Base-by-base conservation (phyloP, 345 rosid species). In the Alliaria petiolata region DNA sequence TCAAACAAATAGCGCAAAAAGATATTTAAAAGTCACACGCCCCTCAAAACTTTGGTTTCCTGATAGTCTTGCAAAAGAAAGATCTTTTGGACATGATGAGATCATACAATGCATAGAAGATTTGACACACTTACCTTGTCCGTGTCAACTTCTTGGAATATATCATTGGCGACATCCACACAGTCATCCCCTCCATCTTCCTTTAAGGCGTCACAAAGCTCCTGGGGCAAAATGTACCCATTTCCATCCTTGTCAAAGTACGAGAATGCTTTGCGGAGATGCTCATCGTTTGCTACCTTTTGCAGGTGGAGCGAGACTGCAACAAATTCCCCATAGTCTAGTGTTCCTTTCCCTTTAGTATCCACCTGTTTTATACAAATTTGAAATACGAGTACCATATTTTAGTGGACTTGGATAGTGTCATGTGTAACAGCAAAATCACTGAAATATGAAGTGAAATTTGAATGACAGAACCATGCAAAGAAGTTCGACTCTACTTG, bases 81-180 rank as follows among this genome's bases (percentile, higher is more conserved):
- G 17, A n/a, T 31, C 31, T 52, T 58, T 50, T 75, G 28, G 44
- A 43, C 6, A 46, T 50, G 39, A 46, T 50, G 39, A 40, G 34
- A 60, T 53, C n/a, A 44, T 14, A 53, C 34, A 45, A 55, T 13
- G 10, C 25, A 64, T 22, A 40, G 46, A 56, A 55, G 40, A 14
- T 55, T 39, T 15, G 71, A 59, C 49, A 59, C 49, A 31, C 55
- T 76, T 42, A 90, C 99, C 98, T 95, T 95, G 83, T 95, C 96
- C 9, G 89, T 92, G 81, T 95, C 99, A 63, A 95, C 99, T 90
- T 95, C 99, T 69, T 88, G 99, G 85, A 95, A 92, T 81, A 95
- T 95, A 80, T 95, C 97, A 73, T 92, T 87, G 65, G 98, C 98
- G 64, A 92, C 91, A 82, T 89, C 82, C 47, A 83, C 87, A 78